Percentiles rank a stretch among this genome's conserved stretches.
phyloP scores from a whole-genome alignment of 305 asterid species.

The Solanum hybrid region DNA sequence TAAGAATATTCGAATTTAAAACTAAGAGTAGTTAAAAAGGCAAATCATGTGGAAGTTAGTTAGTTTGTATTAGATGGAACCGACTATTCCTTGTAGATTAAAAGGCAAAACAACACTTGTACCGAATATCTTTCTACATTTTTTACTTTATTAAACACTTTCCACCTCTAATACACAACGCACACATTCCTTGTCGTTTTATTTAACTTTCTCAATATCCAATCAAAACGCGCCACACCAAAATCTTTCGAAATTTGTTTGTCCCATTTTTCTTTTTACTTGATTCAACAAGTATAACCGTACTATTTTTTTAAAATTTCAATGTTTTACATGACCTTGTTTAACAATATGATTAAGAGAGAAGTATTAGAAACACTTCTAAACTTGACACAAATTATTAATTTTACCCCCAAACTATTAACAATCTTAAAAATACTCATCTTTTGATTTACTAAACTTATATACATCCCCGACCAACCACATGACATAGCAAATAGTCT shows the following conservation, averaged over 20 bases:
- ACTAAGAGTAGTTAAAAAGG: neutral
- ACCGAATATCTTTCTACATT: neutral
- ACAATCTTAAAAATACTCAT: too few species aligned
- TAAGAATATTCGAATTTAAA: neutral
- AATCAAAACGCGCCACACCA: neutral
- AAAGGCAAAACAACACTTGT: neutral
- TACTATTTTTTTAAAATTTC: too few species aligned
- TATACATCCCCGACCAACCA: too few species aligned
- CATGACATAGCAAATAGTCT: accelerated
- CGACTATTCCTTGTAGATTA: neutral
- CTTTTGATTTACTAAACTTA: neutral
- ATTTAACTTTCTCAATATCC: neutral
- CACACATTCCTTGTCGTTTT: neutral
- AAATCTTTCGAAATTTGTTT: neutral
- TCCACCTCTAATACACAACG: neutral
- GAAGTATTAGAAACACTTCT: too few species aligned
- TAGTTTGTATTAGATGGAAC: neutral
- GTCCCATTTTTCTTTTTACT: neutral
- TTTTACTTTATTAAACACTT: neutral
- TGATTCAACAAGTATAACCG: neutral
- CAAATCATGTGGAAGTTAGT: neutral
- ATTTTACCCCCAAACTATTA: too few species aligned
- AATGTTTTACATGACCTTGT: neutral
- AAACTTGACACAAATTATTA: too few species aligned
- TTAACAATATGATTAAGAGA: too few species aligned